Evolutionary conservation across 106 monocot genomes (phyloP).

Genomic region (Narthecium ossifragum): DNA sequence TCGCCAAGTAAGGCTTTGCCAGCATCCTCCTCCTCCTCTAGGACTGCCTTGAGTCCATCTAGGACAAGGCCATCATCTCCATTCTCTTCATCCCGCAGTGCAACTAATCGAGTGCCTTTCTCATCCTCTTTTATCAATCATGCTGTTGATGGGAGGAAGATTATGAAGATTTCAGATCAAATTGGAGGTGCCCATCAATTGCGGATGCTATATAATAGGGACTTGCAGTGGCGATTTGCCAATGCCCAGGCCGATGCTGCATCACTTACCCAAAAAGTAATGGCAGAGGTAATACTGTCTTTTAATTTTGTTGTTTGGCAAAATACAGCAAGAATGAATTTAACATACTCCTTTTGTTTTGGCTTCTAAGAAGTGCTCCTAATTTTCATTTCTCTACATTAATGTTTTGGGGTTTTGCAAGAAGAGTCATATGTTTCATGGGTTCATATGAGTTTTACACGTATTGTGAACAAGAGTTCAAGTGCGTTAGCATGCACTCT

Average conservation of each 20-base stretch:
- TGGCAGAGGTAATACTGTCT: constrained; percentile 44
- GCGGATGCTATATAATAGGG: constrained; percentile 50
- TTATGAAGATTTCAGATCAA: constrained; percentile 41
- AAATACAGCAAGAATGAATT: not conserved
- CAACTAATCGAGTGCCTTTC: constrained; percentile 13
- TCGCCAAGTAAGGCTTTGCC: constrained; percentile 40
- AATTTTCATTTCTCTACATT: no score
- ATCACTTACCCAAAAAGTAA: constrained; percentile 40
- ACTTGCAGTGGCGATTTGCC: constrained; percentile 74
- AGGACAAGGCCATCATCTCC: constrained; percentile 40
- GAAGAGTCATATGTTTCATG: no score
- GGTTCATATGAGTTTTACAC: no score
- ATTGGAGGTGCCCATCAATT: constrained; percentile 70
- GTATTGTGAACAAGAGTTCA: no score
- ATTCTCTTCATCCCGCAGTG: constrained; percentile 13
- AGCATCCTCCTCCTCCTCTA: not conserved
- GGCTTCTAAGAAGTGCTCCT: not conserved
- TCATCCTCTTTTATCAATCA: constrained; percentile 43
- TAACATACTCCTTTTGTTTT: not conserved
- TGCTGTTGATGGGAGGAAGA: constrained; percentile 35
- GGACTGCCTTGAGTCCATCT: constrained; percentile 19
- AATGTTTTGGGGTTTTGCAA: no score
- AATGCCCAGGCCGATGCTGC: constrained; percentile 57
- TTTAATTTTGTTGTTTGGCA: not conserved
- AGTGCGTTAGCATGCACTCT: no score